Evolutionary conservation across 257 asterid genomes (phyloP), one percentile per base, ranked within the genome.

Genomic region (Cynanchum wilfordii): DNA sequence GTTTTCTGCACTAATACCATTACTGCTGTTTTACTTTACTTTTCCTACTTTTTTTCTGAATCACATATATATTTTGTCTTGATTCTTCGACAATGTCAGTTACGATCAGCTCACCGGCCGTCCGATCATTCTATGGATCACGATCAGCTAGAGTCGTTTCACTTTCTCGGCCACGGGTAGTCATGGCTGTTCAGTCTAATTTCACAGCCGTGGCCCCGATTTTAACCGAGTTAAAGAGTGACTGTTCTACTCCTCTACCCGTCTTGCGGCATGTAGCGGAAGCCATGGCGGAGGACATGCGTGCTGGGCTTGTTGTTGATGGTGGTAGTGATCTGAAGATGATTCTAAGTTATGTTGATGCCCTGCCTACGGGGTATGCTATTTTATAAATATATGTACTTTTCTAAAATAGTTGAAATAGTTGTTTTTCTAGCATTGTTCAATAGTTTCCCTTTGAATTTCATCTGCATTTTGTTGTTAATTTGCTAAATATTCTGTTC

Each of bases 291-390:
- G 83, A 74, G 10, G 97, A 87, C 76, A 89, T 90, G 92, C 86
- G 90, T 40, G 89, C 90, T 44, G 97, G 97, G 55, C 89, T 89
- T 66, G 76, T 76, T 6, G 82, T 74, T 2, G 92, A 90, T 1
- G 90, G 85, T 24, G 88, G 86, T 65, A 82, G 94, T 64, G 92
- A 87, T 82, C 96, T 90, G 50, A 87, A 89, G 82, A 90, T 90
- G 97, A 86, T 90, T 44, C 90, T 86, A n/a, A 89, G 96, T 81
- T 89, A 86, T 63, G 96, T 89, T 67, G 90, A 90, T 60, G 65
- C 84, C 12, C 81, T 90, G 54, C 96, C 97, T 8, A 81, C 96
- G 3, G 96, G 97, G 97, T 90, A 84, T 2, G 50, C 57, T 27
- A 1, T 15, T 20, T 25, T 3, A 33, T 33, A 33, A 3, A 33